Evolutionary conservation across 139 green algal genomes (phyloP), one percentile per base, ranked within the genome.

Genomic region (Tetraselmis chui): DNA sequence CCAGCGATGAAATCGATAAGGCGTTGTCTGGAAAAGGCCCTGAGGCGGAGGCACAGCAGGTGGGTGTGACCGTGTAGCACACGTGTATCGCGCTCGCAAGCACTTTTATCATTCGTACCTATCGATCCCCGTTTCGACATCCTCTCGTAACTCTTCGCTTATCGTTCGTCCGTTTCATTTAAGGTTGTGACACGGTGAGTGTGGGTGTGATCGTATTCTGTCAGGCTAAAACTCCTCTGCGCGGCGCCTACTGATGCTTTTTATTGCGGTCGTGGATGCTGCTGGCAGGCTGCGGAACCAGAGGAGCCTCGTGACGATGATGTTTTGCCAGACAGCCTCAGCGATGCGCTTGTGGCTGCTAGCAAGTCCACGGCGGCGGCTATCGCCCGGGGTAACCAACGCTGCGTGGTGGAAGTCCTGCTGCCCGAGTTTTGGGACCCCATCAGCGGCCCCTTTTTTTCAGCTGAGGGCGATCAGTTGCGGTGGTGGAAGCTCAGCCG

Each of bases 361-460:
- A 88, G 89, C 23, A 30, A 82, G 1, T 89, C 91, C 0, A 97
- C 94, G 1, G 85, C 85, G 24, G 76, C 85, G 28, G 94, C 94
- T 1, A 90, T 97, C 29, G 79, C 90, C 25, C 81, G 80, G 0
- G 92, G 92, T 18, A 88, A 85, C 31, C 84, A 78, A 2, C 86
- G 90, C 28, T 92, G 87, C 83, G 86, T 94, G 79, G 91, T 97
- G 1, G 95, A 98, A 88, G 89, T 99, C 22, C 86, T 97, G 76
- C 80, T 99, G 59, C 92, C 93, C 5, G 95, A 98, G 84, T 96
- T 98, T 76, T 98, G 94, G 94, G 92, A 91, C 45, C 87, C 87
- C 23, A 88, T 87, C 45, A 86, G 75, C 59, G 88, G 88, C 22
- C 78, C 79, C 74, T 5, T 96, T 1, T 98, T 97, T 84, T 89